Percentiles rank a stretch among this genome's conserved stretches.
phyloP scores from a whole-genome alignment of 768 basidiomycete genomes.

The Russula earlei region DNA sequence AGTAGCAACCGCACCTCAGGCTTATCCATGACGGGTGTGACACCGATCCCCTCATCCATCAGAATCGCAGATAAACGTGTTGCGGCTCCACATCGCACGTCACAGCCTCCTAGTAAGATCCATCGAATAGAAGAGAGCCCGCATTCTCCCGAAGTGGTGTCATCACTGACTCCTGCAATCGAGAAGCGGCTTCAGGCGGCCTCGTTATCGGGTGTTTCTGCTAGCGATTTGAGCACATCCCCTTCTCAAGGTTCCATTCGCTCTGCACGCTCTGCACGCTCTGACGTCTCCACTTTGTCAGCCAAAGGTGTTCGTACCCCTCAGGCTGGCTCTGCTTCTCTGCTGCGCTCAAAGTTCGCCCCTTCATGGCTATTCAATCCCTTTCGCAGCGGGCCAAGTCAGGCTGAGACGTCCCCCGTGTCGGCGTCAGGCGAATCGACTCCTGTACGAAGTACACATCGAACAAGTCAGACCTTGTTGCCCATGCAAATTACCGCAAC shows the following conservation, averaged over 20 bases:
- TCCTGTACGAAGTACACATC: slow-evolving; percentile 22
- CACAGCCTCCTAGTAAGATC: slow-evolving; percentile 40
- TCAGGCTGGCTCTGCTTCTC: slow-evolving; percentile 20
- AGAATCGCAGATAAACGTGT: slow-evolving; percentile 14
- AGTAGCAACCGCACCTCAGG: slow-evolving; percentile 31
- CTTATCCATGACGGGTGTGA: slow-evolving; percentile 28
- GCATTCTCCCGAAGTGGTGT: slow-evolving; percentile 36
- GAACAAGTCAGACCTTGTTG: slow-evolving; percentile 17
- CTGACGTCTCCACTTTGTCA: slow-evolving; percentile 34
- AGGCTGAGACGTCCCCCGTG: slow-evolving; percentile 51
- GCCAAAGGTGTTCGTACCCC: slow-evolving; percentile 18
- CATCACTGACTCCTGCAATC: slow-evolving; percentile 33
- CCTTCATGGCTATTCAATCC: slow-evolving; percentile 76
- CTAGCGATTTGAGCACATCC: slow-evolving; percentile 39
- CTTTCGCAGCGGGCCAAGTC: slow-evolving; percentile 54
- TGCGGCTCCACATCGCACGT: slow-evolving; percentile 38
- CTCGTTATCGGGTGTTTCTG: slow-evolving; percentile 11
- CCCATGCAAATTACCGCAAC: not conserved
- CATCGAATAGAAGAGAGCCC: slow-evolving; percentile 69
- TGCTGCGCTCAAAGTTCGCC: slow-evolving; percentile 49
- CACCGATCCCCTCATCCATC: slow-evolving; percentile 11
- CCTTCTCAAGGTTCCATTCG: slow-evolving; percentile 61
- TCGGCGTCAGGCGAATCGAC: slow-evolving; percentile 40
- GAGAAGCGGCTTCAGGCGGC: slow-evolving; percentile 19
- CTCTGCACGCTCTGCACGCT: slow-evolving; percentile 44